A percentile compares a stretch with the other conserved stretches of the same genome.
Evolutionary conservation across 2,329 filamentous ascomycete genomes (phyloP).

Genomic region (Fusarium pseudoanthophilum): DNA sequence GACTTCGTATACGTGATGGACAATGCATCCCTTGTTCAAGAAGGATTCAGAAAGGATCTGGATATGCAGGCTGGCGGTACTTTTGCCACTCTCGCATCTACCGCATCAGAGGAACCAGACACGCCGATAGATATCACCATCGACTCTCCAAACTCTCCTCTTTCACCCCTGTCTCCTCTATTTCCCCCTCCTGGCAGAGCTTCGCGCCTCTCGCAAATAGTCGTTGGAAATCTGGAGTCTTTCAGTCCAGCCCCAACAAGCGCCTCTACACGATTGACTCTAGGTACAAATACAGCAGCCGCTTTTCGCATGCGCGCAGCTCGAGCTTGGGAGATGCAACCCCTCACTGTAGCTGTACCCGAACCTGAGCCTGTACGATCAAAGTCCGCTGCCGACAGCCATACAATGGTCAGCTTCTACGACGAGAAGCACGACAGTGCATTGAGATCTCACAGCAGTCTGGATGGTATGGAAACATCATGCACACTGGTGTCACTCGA

Average conservation of each 20-base stretch:
- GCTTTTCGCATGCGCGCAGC: constrained; percentile 35
- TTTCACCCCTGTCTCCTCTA: constrained; percentile 16
- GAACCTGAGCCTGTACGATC: constrained; percentile 6
- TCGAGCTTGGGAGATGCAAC: constrained; percentile 36
- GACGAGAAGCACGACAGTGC: constrained; percentile 28
- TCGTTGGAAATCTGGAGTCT: constrained; percentile 36
- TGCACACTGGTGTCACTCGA: constrained; percentile 12
- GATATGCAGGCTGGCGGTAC: constrained; percentile 55
- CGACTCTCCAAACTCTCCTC: constrained; percentile 17
- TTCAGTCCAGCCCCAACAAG: constrained; percentile 13
- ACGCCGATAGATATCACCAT: constrained; percentile 26
- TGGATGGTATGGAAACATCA: constrained; percentile 9
- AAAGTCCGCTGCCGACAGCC: not conserved
- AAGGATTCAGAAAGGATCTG: constrained; percentile 72
- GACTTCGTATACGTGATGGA: constrained; percentile 88
- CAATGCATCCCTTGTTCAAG: constrained; percentile 72
- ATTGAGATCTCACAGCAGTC: constrained; percentile 14
- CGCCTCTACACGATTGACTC: constrained; percentile 30
- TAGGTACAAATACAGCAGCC: constrained; percentile 36
- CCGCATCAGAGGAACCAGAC: not conserved
- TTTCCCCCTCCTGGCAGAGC: constrained; percentile 6
- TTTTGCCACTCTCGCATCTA: constrained; percentile 57
- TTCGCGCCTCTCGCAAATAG: constrained; percentile 32
- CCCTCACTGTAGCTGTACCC: not conserved
- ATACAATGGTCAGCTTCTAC: not conserved